Base-by-base conservation (phyloP, 2,329 filamentous ascomycete genomes). In the Cercospora sesami region DNA sequence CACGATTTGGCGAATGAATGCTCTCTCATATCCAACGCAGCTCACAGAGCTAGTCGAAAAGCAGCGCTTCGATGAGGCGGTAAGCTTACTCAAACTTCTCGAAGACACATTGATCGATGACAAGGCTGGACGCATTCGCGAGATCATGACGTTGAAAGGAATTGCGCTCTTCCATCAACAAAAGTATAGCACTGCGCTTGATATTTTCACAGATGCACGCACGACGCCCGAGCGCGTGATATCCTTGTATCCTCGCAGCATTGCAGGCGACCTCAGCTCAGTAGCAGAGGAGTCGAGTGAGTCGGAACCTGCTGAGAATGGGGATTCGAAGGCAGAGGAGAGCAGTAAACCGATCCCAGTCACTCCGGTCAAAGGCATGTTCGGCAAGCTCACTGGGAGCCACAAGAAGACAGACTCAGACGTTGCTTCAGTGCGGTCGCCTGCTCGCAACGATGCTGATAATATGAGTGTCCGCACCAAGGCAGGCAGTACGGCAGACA, bases 1-100 rank as follows among this genome's bases (percentile, higher is more conserved):
- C 55, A 91, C 87, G 36, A 91, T 99, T 42, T 99, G 95, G 95
- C 91, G 95, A 74, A 98, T 99, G 95, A 92, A 90, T 71, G 91
- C 94, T 3, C 89, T 94, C 42, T 91, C 94, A 72, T 99, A 99
- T 76, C 92, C 97, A 78, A 89, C 89, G 2, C 95, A 99, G 77
- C 88, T 98, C 23, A 87, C 93, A 68, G 89, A 95, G 72, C 85
- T 99, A 28, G 88, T 96, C 1, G 86, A 89, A 21, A 87, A 86
- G 68, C 88, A 86, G 9, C 86, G 88, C 68, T 92, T 94, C 64
- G 94, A 99, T 74, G 96, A 99, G 80, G 94, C 94, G 0, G 91
- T 98, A 70, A 97, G 93, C 75, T 83, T 99, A 8, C 83, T 98
- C 6, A 86, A 87, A 60, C 93, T 97, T 89, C 86, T 99, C 0